These are phyloP conservation scores for Verticillium tricorpus DNA, from an alignment of 2,329 filamentous ascomycete genomes.

Conservation along the genomic window DNA sequence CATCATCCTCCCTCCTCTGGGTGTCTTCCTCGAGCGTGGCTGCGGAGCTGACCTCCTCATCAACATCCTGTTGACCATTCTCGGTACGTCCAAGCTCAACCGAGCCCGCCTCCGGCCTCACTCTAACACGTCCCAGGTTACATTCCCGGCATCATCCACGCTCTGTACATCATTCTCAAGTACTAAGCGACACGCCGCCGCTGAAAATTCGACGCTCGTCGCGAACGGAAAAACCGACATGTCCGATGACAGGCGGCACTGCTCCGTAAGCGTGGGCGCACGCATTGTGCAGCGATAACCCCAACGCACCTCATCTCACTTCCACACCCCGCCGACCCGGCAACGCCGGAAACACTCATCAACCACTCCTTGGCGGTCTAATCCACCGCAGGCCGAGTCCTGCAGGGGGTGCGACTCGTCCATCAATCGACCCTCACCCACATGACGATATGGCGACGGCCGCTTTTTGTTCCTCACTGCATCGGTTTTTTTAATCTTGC, in stretches of 20 bases:
- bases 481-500: not conserved
- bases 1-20: slow-evolving; percentile 82
- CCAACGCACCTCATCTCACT: not conserved
- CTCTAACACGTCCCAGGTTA: slow-evolving; percentile 35
- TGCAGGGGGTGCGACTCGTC: not conserved
- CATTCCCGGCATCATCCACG: slow-evolving; percentile 85
- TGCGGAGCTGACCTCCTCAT: slow-evolving; percentile 84
- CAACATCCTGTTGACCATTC: slow-evolving; percentile 82
- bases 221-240: not conserved
- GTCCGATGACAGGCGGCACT: not conserved
- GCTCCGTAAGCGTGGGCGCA: not conserved
- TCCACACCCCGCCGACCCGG: not conserved
- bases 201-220: not conserved
- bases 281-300: not conserved
- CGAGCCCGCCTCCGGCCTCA: not conserved
- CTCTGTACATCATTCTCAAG: slow-evolving; percentile 89
- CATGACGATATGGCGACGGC: not conserved
- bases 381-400: not conserved
- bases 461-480: not conserved
- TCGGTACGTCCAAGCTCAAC: slow-evolving; percentile 39
- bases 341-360: not conserved
- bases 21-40: slow-evolving; percentile 91
- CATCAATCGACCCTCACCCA: not conserved
- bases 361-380: not conserved
- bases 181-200: slow-evolving; percentile 50